Base-by-base conservation (phyloP, 345 rosid species). In the Combretum micranthum region DNA sequence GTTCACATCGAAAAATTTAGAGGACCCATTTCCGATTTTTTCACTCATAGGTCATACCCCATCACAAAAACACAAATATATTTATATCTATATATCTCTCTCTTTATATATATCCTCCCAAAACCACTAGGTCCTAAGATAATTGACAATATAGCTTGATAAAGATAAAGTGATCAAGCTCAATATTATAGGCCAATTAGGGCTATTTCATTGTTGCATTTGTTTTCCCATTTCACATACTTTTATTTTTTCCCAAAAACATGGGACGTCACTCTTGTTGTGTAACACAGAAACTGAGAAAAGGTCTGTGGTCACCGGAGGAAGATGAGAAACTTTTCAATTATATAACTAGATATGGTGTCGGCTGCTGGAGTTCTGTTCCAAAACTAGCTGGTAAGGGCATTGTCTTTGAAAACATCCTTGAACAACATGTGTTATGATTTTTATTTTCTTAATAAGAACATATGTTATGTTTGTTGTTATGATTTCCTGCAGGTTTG, bases 311-410 rank as follows among this genome's bases (percentile, higher is more conserved):
- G 89, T 83, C 89, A 9, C 89, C 89, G 0, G 89, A 83, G 54
- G 89, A 83, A 74, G 89, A 83, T 51, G 86, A 83, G 77, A 83
- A 78, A 32, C 71, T 83, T 42, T 66, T 60, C 68, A 72, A 76
- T 50, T 72, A 80, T 68, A 80, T 83, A 15, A 69, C 84, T 12
- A 74, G 77, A 45, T 74, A 67, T 23, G 89, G 89, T 2, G 77
- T 80, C 47, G 89, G 89, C 42, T 83, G 89, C 79, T 83, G 89
- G 89, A 83, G 89, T 66, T 76, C 89, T 3, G 86, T 83, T 32
- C 89, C 89, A n/a, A 83, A 76, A 63, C 74, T 75, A 10, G 86
- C 89, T 2, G 89, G 89, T 82, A 60, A 22, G 48, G 49, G 49
- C 49, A 46, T 17, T 46, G 17, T 46, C 17, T 0, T 15, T 46